Evolutionary conservation across 257 asterid species (phyloP).

Genomic region (Nicotiana knightiana): DNA sequence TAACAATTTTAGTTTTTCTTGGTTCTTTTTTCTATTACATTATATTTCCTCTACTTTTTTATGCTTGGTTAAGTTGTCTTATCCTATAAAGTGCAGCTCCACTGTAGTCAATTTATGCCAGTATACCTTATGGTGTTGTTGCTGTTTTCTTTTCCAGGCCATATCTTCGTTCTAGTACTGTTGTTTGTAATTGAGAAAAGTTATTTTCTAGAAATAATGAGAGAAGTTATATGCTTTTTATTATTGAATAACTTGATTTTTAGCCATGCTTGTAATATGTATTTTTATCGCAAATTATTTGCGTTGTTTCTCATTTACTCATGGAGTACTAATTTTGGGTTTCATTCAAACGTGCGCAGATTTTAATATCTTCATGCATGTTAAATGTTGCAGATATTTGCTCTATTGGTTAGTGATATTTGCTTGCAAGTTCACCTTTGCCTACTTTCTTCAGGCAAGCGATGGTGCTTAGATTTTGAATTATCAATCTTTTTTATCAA

Average conservation of each 20-base stretch:
- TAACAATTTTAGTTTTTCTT: neutral
- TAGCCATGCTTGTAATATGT: neutral
- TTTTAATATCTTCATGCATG: neutral
- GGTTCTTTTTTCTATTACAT: neutral
- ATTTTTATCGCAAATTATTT: neutral
- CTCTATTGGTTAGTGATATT: conserved; percentile 91
- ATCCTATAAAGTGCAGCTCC: neutral
- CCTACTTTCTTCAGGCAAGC: conserved; percentile 98
- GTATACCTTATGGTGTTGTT: neutral
- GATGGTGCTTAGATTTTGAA: conserved; percentile 11
- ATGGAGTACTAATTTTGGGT: neutral
- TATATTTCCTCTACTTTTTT: neutral
- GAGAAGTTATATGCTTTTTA: neutral
- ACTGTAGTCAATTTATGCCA: neutral
- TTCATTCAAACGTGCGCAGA: neutral
- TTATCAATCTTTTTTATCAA: neutral
- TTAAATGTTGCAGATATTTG: conserved; percentile 60
- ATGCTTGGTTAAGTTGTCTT: neutral
- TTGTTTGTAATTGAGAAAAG: neutral
- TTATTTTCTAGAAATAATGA: neutral
- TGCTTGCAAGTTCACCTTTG: conserved; percentile 81
- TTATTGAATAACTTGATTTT: neutral
- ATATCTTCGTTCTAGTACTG: neutral
- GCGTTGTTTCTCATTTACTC: neutral
- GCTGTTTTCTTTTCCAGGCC: neutral